These are phyloP conservation scores for Plantago major DNA, from an alignment of 257 asterid species.

Conservation along the genomic window DNA sequence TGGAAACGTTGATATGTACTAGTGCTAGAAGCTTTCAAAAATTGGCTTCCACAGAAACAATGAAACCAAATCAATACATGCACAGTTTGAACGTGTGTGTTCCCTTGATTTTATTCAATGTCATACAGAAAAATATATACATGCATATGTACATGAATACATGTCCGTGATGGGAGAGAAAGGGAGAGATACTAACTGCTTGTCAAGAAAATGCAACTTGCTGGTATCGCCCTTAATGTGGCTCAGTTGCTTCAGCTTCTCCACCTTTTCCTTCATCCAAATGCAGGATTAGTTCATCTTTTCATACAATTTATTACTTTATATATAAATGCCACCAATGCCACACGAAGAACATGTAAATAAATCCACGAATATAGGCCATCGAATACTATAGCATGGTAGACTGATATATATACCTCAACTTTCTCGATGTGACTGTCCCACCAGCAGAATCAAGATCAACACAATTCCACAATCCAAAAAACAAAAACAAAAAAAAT, in stretches of 20 bases:
- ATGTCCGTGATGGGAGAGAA: neutral
- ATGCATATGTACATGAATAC: neutral
- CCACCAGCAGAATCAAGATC: slow-evolving; percentile 6
- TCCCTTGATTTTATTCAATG: neutral
- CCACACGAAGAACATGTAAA: no score
- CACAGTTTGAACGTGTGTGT: neutral
- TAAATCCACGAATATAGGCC: no score
- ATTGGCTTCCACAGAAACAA: no score
- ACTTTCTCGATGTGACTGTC: slow-evolving; percentile 40
- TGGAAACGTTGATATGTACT: no score
- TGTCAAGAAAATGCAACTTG: slow-evolving; percentile 45
- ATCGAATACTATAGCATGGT: no score
- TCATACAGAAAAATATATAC: neutral
- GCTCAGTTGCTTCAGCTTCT: slow-evolving; percentile 34
- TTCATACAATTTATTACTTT: no score
- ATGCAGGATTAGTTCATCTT: neutral
- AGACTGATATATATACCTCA: slow-evolving; percentile 37
- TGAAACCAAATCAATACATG: no score
- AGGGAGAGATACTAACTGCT: slow-evolving; percentile 36
- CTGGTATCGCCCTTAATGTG: slow-evolving; percentile 41
- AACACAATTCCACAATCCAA: neutral
- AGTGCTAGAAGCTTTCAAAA: no score
- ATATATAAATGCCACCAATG: no score
- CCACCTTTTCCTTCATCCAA: slow-evolving; percentile 43
- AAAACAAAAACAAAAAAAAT: neutral